Percentiles rank a stretch among this genome's conserved stretches.
These are phyloP conservation scores for Aegilops speltoides DNA, from an alignment of 176 grass and related monocot species.

Conservation along the genomic window DNA sequence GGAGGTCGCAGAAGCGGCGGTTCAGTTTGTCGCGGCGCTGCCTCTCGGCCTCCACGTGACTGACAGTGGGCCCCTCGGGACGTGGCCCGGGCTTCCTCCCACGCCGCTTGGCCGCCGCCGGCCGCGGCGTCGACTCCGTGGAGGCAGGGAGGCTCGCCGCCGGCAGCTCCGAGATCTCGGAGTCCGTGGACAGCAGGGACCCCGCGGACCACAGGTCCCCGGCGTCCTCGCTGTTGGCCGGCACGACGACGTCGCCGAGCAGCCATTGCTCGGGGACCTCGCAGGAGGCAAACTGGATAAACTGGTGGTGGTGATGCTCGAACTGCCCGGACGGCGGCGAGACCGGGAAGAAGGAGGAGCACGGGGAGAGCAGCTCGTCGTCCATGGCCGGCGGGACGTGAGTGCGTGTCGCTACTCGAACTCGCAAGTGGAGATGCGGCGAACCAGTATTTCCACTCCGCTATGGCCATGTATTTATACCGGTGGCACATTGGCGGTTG, in stretches of 20 bases:
- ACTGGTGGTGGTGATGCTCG: not conserved
- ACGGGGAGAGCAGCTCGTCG: conserved; percentile 29
- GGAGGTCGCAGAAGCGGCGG: conserved; percentile 71
- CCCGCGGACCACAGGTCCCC: not conserved
- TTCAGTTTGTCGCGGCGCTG: conserved; percentile 82
- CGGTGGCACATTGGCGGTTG: not conserved
- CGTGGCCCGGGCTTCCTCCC: conserved; percentile 40
- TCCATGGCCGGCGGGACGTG: conserved; percentile 16
- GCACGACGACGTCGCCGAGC: conserved; percentile 10
- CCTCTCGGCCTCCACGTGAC: conserved; percentile 76
- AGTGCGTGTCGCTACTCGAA: not conserved
- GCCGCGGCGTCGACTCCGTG: not conserved
- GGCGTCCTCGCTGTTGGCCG: conserved; percentile 21
- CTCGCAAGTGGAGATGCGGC: not conserved
- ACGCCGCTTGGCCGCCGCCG: conserved; percentile 29
- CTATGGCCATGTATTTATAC: conserved; percentile 20
- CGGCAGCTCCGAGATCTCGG: conserved; percentile 26
- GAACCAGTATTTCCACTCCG: not conserved
- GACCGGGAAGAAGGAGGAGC: conserved; percentile 21
- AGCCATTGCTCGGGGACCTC: conserved; percentile 57
- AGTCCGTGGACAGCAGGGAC: conserved; percentile 18
- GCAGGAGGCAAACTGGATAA: conserved; percentile 43
- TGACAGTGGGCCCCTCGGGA: conserved; percentile 21
- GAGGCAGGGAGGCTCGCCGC: not conserved
- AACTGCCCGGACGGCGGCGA: conserved; percentile 27